Conservation (phyloP, 805 yeast species). For the Starmerella asiatica region DNA sequence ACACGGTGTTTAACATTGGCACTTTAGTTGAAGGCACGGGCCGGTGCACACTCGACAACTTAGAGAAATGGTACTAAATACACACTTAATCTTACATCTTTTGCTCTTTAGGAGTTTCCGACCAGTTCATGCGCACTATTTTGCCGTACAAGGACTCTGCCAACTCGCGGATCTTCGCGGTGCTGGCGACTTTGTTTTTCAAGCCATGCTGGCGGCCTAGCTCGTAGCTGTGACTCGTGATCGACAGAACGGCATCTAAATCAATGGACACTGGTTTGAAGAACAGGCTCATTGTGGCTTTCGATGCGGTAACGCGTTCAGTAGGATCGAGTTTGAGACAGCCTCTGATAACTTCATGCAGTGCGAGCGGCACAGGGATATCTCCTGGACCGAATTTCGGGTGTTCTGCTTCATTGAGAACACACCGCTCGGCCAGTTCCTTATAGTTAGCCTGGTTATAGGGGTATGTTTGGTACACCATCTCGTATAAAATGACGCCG, state of each 20-base stretch:
- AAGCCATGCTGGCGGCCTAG: constrained; percentile 68
- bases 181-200: constrained; percentile 23
- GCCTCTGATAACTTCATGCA: constrained; percentile 53
- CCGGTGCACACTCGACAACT: constrained; percentile 27
- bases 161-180: background rate
- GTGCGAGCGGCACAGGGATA: constrained; percentile 50
- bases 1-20: constrained; percentile 62
- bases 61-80: constrained; percentile 26
- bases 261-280: constrained; percentile 64
- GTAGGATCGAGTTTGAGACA: constrained; percentile 63
- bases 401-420: constrained; percentile 51
- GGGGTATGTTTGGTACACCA: constrained; percentile 89
- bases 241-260: constrained; percentile 29
- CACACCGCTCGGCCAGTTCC: constrained; percentile 48
- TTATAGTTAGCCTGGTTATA: constrained; percentile 27
- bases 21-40: constrained; percentile 37
- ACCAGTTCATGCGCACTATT: too few relatives aligned
- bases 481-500: constrained; percentile 89
- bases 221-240: constrained; percentile 56
- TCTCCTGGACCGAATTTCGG: constrained; percentile 52
- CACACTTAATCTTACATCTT: too few relatives aligned
- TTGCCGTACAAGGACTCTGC: too few relatives aligned
- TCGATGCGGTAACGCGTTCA: constrained; percentile 49
- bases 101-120: too few relatives aligned
- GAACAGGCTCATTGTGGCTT: constrained; percentile 53